phyloP scores from a whole-genome alignment of 208 protist genomes.

The Wallacemonas collosoma region DNA sequence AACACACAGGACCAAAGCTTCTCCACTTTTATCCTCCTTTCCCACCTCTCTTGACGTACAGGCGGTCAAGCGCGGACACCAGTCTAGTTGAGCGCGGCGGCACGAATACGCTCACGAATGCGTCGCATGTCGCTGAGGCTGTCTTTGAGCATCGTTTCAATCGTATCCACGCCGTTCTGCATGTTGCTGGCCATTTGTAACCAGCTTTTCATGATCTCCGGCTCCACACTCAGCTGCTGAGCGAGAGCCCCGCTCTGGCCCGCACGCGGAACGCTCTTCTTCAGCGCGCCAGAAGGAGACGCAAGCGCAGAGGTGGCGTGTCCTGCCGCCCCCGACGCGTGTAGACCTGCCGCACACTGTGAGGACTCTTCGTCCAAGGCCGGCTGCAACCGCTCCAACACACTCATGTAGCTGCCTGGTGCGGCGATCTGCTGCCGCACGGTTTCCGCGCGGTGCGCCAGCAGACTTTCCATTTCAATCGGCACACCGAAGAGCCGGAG shows the following conservation, averaged over 20 bases:
- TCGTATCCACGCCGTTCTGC: conserved; percentile 59
- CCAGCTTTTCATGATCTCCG: conserved; percentile 46
- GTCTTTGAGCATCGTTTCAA: conserved; percentile 44
- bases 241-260: conserved; percentile 3
- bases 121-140: conserved; percentile 51
- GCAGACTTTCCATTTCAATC: conserved; percentile 41
- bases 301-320: too few species aligned
- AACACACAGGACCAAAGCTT: too few species aligned
- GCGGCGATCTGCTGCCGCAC: conserved; percentile 54
- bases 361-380: conserved; percentile 50
- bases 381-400: conserved; percentile 48
- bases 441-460: conserved; percentile 34
- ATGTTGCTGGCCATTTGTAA: conserved; percentile 50
- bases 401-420: conserved; percentile 44
- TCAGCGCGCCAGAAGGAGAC: too few species aligned
- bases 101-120: conserved; percentile 38
- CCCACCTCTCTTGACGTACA: too few species aligned
- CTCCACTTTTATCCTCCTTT: too few species aligned
- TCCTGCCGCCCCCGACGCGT: conserved; percentile 2
- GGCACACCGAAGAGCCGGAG: conserved; percentile 44
- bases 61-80: too few species aligned
- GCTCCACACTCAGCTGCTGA: conserved; percentile 29
- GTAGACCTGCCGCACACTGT: conserved; percentile 31
- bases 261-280: too few species aligned
- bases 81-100: background rate